Evolutionary conservation across 176 grass and related monocot genomes (phyloP).

Genomic region (Microstegium vimineum): DNA sequence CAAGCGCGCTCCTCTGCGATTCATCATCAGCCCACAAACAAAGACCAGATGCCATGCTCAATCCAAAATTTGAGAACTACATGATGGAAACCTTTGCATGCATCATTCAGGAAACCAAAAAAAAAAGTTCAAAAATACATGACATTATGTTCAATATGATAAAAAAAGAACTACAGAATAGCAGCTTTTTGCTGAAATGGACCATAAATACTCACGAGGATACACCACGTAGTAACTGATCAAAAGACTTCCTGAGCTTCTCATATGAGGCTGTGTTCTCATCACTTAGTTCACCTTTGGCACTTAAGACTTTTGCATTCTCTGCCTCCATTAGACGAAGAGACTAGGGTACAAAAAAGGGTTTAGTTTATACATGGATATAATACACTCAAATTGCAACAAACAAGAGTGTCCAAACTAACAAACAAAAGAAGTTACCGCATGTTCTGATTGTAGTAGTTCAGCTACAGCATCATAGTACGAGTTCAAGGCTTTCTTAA

Average conservation of each 20-base stretch:
- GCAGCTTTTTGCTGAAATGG: neutral
- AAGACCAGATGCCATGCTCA: constrained; percentile 10
- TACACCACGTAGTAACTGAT: constrained; percentile 91
- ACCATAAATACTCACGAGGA: constrained; percentile 67
- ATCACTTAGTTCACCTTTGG: constrained; percentile 96
- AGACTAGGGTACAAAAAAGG: constrained; percentile 50
- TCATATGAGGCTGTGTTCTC: constrained; percentile 90
- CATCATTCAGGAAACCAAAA: too few relatives aligned
- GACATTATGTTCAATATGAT: constrained; percentile 7
- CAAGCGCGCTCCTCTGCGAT: neutral
- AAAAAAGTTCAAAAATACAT: too few relatives aligned
- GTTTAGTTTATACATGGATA: constrained; percentile 12
- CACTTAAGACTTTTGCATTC: constrained; percentile 86
- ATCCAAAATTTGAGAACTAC: neutral
- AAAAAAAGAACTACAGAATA: neutral
- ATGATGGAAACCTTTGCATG: too few relatives aligned
- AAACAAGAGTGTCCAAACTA: constrained; percentile 16
- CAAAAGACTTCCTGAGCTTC: constrained; percentile 91
- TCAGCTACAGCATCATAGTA: constrained; percentile 94
- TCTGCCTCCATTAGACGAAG: constrained; percentile 88
- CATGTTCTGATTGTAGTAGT: constrained; percentile 85
- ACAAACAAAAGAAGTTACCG: constrained; percentile 47
- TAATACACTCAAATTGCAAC: constrained; percentile 7
- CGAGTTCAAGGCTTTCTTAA: constrained; percentile 88
- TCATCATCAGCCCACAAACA: constrained; percentile 3